Conservation (phyloP, 306 rosid genomes). For the Vachellia collinsii region DNA sequence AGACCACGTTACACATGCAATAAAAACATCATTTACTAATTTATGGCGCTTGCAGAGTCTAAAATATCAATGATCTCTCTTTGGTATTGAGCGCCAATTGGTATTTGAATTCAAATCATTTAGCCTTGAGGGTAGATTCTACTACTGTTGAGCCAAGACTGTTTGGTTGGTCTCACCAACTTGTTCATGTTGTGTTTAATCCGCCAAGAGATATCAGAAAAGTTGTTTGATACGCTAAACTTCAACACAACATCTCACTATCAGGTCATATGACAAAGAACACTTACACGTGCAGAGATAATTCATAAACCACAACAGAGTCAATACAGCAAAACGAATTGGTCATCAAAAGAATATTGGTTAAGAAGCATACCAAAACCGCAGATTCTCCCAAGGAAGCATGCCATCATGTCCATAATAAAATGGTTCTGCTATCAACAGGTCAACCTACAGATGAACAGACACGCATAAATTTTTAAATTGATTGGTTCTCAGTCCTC, state of each 20-base stretch:
- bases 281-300: constrained; percentile 2
- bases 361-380: constrained; percentile 69
- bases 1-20: neutral
- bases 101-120: neutral
- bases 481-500: neutral
- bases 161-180: neutral
- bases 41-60: neutral
- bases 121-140: neutral
- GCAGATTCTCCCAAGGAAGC: constrained; percentile 96
- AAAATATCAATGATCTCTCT: neutral
- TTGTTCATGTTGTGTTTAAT: neutral
- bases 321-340: constrained; percentile 18
- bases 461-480: constrained; percentile 7
- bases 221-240: neutral
- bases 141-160: neutral
- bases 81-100: neutral
- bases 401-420: constrained; percentile 71
- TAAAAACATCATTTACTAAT: neutral
- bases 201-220: neutral
- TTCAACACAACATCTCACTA: neutral
- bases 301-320: constrained; percentile 24
- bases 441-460: constrained; percentile 62
- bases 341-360: constrained; percentile 30
- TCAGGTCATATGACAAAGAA: neutral
- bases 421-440: constrained; percentile 88